Percentiles rank a stretch among this genome's conserved stretches.
Evolutionary conservation across 2,329 filamentous ascomycete genomes (phyloP).

Genomic region (Trichoderma aggressivum): DNA sequence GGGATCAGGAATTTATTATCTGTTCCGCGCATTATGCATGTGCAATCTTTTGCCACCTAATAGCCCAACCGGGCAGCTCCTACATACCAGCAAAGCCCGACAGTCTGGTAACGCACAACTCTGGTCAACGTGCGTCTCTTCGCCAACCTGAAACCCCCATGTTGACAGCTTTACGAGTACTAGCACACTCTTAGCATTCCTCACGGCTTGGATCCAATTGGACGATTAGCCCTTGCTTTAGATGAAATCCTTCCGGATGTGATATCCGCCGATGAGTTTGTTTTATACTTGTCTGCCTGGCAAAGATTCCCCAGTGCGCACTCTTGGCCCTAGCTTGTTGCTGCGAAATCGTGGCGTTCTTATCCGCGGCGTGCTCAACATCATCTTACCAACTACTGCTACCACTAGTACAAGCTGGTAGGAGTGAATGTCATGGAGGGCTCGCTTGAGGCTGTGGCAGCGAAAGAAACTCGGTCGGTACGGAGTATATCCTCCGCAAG

Average conservation of each 20-base stretch:
- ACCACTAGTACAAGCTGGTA: neutral
- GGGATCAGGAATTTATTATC: neutral
- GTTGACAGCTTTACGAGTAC: neutral
- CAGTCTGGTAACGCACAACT: conserved; percentile 4
- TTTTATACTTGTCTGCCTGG: neutral
- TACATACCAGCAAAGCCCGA: conserved; percentile 1
- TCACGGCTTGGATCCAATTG: conserved; percentile 6
- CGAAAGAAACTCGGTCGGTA: neutral
- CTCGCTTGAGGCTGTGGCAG: neutral
- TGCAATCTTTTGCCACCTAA: neutral
- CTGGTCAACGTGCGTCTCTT: neutral
- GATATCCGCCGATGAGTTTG: neutral
- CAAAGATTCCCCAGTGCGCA: neutral
- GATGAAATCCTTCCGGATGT: conserved; percentile 4
- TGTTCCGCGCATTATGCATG: neutral
- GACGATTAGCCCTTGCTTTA: neutral
- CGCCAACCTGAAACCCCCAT: neutral
- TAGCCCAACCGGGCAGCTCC: neutral
- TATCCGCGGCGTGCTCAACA: neutral
- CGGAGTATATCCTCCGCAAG: neutral
- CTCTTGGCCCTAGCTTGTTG: neutral
- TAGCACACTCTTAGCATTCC: neutral
- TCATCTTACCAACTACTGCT: neutral
- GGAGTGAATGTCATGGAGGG: neutral
- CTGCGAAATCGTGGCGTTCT: conserved; percentile 5